Evolutionary conservation across 345 rosid genomes (phyloP).

Genomic region (Arabis alpina): DNA sequence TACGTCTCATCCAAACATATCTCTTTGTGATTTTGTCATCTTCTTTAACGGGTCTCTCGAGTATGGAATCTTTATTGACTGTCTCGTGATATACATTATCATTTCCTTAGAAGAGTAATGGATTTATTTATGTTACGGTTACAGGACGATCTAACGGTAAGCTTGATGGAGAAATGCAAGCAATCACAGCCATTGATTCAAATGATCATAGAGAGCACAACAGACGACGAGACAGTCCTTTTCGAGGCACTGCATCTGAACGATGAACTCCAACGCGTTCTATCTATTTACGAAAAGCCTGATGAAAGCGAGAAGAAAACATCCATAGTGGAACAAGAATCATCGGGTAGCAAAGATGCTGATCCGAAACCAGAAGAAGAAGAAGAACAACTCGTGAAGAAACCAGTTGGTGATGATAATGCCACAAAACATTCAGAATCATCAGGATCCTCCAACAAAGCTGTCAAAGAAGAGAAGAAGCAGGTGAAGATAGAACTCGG

Average conservation of each 20-base stretch:
- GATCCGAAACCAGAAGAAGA: slow-evolving; percentile 30
- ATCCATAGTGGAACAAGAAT: slow-evolving; percentile 34
- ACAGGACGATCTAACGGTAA: slow-evolving; percentile 70
- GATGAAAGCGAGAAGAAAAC: slow-evolving; percentile 29
- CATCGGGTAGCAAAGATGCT: slow-evolving; percentile 37
- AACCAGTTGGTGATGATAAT: background rate
- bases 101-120: background rate
- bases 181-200: slow-evolving; percentile 68
- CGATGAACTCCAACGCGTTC: slow-evolving; percentile 68
- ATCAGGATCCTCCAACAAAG: slow-evolving; percentile 29
- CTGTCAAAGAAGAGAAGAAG: slow-evolving; percentile 30
- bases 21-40: background rate
- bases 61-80: background rate
- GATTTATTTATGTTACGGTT: slow-evolving; percentile 23
- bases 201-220: slow-evolving; percentile 73
- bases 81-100: too few relatives aligned
- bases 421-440: slow-evolving; percentile 27
- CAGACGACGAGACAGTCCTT: slow-evolving; percentile 69
- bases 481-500: slow-evolving; percentile 43
- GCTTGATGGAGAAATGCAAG: slow-evolving; percentile 81
- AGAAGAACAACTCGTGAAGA: slow-evolving; percentile 15
- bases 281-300: slow-evolving; percentile 40
- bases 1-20: background rate
- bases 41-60: background rate
- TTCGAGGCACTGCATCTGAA: slow-evolving; percentile 81